phyloP scores from a whole-genome alignment of 345 rosid species.

The Rhizophora mangle region DNA sequence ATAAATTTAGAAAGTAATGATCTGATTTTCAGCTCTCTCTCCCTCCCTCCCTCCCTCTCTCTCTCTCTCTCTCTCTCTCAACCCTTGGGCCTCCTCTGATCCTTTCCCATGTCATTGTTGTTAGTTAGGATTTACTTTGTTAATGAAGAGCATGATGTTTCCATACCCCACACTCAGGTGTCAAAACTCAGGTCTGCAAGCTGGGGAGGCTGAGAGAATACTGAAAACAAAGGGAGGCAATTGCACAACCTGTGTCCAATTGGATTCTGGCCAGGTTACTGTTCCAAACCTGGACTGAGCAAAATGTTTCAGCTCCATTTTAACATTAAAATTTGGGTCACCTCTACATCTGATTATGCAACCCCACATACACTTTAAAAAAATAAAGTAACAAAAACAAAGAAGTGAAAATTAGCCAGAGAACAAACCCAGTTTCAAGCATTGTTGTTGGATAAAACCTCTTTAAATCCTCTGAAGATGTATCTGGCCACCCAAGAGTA shows the following conservation, averaged over 20 bases:
- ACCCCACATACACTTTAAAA: background rate
- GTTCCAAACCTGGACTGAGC: background rate
- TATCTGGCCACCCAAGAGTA: slow-evolving; percentile 98
- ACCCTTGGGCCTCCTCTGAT: no score
- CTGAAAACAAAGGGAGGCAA: background rate
- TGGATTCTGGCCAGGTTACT: background rate
- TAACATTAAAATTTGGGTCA: background rate
- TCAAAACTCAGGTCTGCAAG: background rate
- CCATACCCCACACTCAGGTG: background rate
- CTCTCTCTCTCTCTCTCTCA: no score
- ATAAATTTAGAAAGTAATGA: background rate
- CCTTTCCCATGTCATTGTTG: no score
- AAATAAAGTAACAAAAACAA: background rate
- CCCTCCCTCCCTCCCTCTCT: background rate
- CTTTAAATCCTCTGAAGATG: slow-evolving; percentile 63
- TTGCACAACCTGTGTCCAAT: background rate
- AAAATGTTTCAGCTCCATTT: background rate
- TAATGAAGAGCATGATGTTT: background rate
- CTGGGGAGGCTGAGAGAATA: background rate
- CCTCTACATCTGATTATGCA: slow-evolving; percentile 3
- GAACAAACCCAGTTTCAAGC: slow-evolving; percentile 88
- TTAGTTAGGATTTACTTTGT: background rate
- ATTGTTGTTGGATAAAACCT: slow-evolving; percentile 87
- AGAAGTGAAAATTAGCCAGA: background rate
- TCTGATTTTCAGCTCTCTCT: background rate